Evolutionary conservation across 78 protist genomes (phyloP).

Genomic region (Protostelium mycophagum): DNA sequence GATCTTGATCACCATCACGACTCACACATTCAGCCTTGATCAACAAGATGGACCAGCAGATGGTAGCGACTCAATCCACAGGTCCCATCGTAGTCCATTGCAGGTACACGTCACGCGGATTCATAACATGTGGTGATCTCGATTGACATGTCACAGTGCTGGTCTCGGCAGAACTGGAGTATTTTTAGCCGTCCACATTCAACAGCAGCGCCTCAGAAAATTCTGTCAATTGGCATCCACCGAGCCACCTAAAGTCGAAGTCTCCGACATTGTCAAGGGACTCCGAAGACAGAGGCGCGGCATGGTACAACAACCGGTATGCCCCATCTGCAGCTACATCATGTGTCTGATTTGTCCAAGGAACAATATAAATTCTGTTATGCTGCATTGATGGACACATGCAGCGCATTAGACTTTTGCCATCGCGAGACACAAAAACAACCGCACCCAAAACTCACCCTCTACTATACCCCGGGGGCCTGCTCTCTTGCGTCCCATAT

Average conservation of each 20-base stretch:
- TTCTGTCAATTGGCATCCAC: background rate
- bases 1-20: background rate
- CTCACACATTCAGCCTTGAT: slow-evolving; percentile 4
- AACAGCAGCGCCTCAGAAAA: slow-evolving; percentile 22
- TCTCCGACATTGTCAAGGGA: background rate
- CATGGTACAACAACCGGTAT: background rate
- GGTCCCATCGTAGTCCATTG: slow-evolving; percentile 76
- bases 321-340: background rate
- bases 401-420: no score
- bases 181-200: slow-evolving; percentile 57
- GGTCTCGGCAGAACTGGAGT: slow-evolving; percentile 84
- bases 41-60: slow-evolving; percentile 21
- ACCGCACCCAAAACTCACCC: no score
- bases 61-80: background rate
- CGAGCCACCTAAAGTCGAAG: background rate
- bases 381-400: no score
- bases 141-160: slow-evolving; percentile 22
- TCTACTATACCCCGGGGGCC: no score
- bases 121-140: background rate
- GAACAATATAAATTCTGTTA: slow-evolving; percentile 62
- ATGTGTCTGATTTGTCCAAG: background rate
- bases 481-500: no score
- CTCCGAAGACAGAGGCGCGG: background rate
- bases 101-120: slow-evolving; percentile 1
- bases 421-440: no score